Evolutionary conservation across 2,329 filamentous ascomycete species (phyloP), one percentile per base, ranked within the genome.

Genomic region (Aspergillus proliferans): DNA sequence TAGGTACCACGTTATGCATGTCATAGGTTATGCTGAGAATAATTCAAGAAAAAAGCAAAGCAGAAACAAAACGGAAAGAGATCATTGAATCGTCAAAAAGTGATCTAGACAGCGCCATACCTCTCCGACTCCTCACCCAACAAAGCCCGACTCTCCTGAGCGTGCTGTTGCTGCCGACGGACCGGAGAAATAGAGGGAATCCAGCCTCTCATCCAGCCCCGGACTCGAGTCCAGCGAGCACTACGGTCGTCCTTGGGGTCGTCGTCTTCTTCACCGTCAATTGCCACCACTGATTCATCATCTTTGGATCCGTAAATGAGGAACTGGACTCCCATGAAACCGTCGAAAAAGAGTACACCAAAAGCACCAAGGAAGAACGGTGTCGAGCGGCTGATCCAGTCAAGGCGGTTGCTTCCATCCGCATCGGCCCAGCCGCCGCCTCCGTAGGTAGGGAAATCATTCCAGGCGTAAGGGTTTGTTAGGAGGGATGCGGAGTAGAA

Each of bases 281-380:
- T 68, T 19, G 75, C 70, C 28, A 77, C 69, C 46, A 77, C 71
- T 46, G 74, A 68, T 50, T 64, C 69, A 39, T 68, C 67, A 19
- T 66, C 67, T 1, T 59, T 52, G 51, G 78, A 73, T 7, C 81
- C 79, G 58, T 82, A 86, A 54, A 79, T 70, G 55, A 78, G 67
- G 59, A 85, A 86, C 53, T 86, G 83, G 33, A 83, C 62, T 0
- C 81, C 82, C 47, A 86, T 78, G 22, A 76, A 77, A 0, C 75
- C 81, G 62, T 86, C 83, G 63, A 85, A 71, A 18, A 75, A 70
- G 6, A 86, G 67, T 1, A 85, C 83, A 7, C 83, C 83, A 2
- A 81, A 81, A 5, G 83, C 82, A 5, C 83, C 83, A 0, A 86
- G 72, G 63, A 82, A 85, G 64, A 86, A 86, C 0, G 83, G 83